Conservation (phyloP, 257 asterid species). For the Lycium ferocissimum region DNA sequence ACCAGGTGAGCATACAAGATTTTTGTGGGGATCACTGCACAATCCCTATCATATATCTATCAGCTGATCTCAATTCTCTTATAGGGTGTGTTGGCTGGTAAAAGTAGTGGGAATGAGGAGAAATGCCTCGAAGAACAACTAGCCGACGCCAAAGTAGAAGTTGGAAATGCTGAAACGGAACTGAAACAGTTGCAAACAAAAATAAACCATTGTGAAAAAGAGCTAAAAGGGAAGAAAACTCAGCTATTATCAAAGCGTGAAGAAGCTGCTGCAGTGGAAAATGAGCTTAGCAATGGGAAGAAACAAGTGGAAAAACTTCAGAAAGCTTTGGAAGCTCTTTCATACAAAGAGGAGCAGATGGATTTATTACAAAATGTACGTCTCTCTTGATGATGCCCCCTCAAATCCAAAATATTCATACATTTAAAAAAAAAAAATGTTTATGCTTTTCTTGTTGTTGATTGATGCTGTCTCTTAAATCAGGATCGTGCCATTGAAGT, state of each 20-base stretch:
- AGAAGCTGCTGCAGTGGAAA: conserved; percentile 79
- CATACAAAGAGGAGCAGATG: conserved; percentile 79
- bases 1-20: conserved; percentile 57
- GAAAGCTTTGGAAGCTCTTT: conserved; percentile 68
- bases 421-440: no score
- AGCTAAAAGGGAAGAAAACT: conserved; percentile 69
- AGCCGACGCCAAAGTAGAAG: conserved; percentile 88
- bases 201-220: conserved; percentile 83
- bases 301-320: conserved; percentile 72
- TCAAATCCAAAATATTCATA: background rate
- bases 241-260: conserved; percentile 68
- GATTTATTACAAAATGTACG: conserved; percentile 78
- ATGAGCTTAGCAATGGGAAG: conserved; percentile 62
- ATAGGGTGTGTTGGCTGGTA: conserved; percentile 96
- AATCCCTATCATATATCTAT: background rate
- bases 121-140: conserved; percentile 99
- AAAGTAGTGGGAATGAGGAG: conserved; percentile 94
- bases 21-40: background rate
- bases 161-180: conserved; percentile 89
- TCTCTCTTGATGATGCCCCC: background rate
- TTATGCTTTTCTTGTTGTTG: conserved; percentile 17
- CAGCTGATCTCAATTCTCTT: conserved; percentile 26
- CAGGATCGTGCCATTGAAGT: conserved; percentile 77
- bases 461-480: conserved; percentile 16
- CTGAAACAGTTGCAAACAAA: conserved; percentile 92